Evolutionary conservation across 805 yeast species (phyloP).

Genomic region (Starmera quercuum): DNA sequence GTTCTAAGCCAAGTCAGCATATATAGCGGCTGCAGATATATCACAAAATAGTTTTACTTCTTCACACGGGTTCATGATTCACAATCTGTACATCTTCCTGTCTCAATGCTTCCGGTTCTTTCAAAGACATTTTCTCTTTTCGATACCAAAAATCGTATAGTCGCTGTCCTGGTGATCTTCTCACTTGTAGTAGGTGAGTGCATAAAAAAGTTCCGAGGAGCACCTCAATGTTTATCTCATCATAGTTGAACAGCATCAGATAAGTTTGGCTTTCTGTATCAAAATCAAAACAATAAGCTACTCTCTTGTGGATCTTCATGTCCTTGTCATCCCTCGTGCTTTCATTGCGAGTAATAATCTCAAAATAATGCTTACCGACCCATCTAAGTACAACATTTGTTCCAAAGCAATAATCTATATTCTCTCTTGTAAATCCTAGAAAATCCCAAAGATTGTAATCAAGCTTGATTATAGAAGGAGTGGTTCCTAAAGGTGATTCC

Average conservation of each 20-base stretch:
- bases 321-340: constrained; percentile 1
- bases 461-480: constrained; percentile 9
- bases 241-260: constrained; percentile 11
- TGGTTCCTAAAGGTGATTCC: constrained; percentile 12
- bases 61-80: no score
- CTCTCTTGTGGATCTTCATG: constrained; percentile 11
- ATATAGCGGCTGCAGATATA: constrained; percentile 15
- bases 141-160: no score
- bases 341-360: constrained; percentile 7
- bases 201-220: constrained; percentile 15
- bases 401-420: constrained; percentile 12
- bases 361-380: constrained; percentile 16
- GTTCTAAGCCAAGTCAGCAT: constrained; percentile 7
- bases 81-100: constrained; percentile 4
- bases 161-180: background rate
- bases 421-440: background rate
- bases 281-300: constrained; percentile 9
- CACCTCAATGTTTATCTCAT: constrained; percentile 16
- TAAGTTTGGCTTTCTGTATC: constrained; percentile 5
- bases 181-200: background rate
- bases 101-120: no score
- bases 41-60: constrained; percentile 7
- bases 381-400: constrained; percentile 11
- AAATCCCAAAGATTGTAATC: background rate
- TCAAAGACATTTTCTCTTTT: no score